Conservation (phyloP, 805 yeast species). For the Pichia kluyveri region DNA sequence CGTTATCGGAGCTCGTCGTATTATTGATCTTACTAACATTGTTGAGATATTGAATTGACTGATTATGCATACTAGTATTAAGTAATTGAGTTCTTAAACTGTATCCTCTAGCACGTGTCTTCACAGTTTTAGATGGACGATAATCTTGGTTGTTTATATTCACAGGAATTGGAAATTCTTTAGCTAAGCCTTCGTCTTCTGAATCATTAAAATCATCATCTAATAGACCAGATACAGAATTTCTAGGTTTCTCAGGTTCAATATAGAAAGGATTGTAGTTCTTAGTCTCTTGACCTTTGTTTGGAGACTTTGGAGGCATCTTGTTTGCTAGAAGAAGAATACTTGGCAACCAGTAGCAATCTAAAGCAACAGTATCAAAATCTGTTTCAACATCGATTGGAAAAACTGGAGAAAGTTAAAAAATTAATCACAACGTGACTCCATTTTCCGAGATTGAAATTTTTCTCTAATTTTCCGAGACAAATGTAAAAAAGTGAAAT, state of each 20-base stretch:
- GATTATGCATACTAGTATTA: slow-evolving; percentile 30
- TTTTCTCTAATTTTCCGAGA: too few relatives aligned
- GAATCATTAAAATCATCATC: not conserved
- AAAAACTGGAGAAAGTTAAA: too few relatives aligned
- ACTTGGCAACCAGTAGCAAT: too few relatives aligned
- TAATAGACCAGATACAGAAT: not conserved
- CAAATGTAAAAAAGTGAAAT: too few relatives aligned
- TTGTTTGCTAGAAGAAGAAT: not conserved
- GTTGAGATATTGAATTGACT: slow-evolving; percentile 12
- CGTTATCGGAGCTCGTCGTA: not conserved
- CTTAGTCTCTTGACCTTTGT: not conserved
- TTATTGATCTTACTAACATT: not conserved
- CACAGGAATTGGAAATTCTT: not conserved
- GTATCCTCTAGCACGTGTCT: slow-evolving; percentile 51
- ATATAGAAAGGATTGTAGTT: slow-evolving; percentile 5
- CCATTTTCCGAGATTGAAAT: too few relatives aligned
- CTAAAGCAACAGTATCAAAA: not conserved
- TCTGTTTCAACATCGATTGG: too few relatives aligned
- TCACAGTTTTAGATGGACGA: slow-evolving; percentile 16
- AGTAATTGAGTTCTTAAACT: slow-evolving; percentile 60
- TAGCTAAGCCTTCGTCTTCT: not conserved
- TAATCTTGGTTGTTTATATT: not conserved
- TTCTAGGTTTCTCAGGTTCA: not conserved
- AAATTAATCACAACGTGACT: too few relatives aligned
- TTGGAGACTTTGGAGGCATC: not conserved